Base-by-base conservation (phyloP, 1,284 basidiomycete species). In the Pseudozyma thailandica region DNA sequence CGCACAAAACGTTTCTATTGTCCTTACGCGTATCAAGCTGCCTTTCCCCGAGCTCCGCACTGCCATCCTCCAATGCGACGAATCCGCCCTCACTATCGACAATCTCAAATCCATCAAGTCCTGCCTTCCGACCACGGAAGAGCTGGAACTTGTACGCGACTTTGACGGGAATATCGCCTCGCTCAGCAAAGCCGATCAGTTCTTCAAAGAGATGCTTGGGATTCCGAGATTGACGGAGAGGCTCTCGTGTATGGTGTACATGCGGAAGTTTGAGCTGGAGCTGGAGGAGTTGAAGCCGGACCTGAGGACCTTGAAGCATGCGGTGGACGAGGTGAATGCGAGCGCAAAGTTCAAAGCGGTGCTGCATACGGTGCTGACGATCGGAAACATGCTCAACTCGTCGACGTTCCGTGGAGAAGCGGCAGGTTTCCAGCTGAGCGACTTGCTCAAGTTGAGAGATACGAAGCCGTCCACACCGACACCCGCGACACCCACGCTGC, bases 251-350 rank as follows among this genome's bases (percentile, higher is more conserved):
- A 93, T 94, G 90, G 82, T 93, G 15, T 94, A 91, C 83, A 88
- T 92, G 21, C 87, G 89, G 21, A 90, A 89, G 66, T 87, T 95
- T 21, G 91, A 94, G 53, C 78, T 92, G 43, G 91, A 93, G 30
- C 86, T 94, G 33, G 91, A 90, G 61, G 93, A 95, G 84, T 87
- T 92, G 38, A 88, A 90, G 33, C 92, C 92, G 0, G 92, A 95
- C 66, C 82, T 95, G 13, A 87, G 90, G 69, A 89, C 89, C 16
- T 80, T 95, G n/a, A 87, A 89, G 46, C 87, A 88, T 61, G 92
- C 92, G 0, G 89, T 88, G 33, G 86, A 85, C 26, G 91, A 95
- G 79, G 82, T 95, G n/a, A 88, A 87, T n/a, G 81, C 83, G 0
- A 92, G 91, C 5, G 64, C 70, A 10, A 88, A 87, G 72, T 90